These are phyloP conservation scores for Lyophyllum shimeji DNA, from an alignment of 768 basidiomycete species.

Conservation along the genomic window DNA sequence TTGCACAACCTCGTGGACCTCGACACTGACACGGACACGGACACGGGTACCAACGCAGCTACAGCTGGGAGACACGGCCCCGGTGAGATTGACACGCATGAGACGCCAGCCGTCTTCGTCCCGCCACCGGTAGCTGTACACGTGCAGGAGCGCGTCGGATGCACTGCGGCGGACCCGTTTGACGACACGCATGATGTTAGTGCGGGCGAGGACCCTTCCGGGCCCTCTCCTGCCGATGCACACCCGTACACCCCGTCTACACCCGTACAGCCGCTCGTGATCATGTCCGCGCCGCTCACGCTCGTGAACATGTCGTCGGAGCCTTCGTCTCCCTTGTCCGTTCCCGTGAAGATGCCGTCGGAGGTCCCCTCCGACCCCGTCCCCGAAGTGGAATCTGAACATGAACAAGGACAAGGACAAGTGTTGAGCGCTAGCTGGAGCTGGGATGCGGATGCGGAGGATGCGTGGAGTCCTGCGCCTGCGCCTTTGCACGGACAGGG, in stretches of 20 bases:
- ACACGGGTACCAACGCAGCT: not conserved
- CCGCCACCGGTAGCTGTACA: too few species aligned
- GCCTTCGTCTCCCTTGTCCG: not conserved
- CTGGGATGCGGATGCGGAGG: too few species aligned
- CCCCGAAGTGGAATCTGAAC: not conserved
- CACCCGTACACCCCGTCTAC: not conserved
- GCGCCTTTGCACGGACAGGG: too few species aligned
- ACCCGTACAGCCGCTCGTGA: not conserved
- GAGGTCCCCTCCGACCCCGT: not conserved
- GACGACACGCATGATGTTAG: constrained; percentile 10
- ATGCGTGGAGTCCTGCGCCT: constrained; percentile 11
- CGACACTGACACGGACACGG: not conserved
- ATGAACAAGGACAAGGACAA: not conserved
- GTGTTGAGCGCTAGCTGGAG: constrained; percentile 6
- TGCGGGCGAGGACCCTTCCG: not conserved
- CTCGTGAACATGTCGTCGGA: not conserved
- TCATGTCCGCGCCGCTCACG: not conserved
- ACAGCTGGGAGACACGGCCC: not conserved
- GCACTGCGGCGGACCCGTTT: constrained; percentile 10
- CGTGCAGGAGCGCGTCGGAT: not conserved
- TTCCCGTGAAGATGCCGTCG: too few species aligned
- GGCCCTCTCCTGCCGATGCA: not conserved
- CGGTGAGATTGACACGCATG: not conserved
- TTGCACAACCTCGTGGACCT: constrained; percentile 11
- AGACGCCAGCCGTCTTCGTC: not conserved